phyloP scores from a whole-genome alignment of 257 asterid species.

The Solanum clarkiae region DNA sequence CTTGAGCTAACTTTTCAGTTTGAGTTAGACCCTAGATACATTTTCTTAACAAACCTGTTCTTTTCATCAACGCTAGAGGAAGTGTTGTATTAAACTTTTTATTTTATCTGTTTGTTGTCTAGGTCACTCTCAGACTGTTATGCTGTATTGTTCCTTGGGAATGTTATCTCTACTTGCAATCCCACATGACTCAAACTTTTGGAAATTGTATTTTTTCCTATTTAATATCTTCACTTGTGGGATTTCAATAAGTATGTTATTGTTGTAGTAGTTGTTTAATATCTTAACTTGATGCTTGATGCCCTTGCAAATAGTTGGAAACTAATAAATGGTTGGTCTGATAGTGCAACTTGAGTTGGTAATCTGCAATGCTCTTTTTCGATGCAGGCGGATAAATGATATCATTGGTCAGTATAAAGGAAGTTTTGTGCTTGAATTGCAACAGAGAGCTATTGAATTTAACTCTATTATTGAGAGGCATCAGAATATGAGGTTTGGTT shows the following conservation, averaged over 20 bases:
- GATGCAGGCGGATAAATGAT: constrained; percentile 64
- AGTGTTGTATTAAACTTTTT: neutral
- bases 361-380: neutral
- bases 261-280: too few species aligned
- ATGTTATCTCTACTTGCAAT: neutral
- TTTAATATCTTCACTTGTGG: neutral
- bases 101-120: neutral
- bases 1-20: neutral
- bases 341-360: neutral
- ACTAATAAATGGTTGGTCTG: neutral
- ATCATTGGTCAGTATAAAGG: constrained; percentile 61
- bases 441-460: constrained; percentile 95
- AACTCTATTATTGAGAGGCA: constrained; percentile 71
- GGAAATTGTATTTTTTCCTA: neutral
- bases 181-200: neutral
- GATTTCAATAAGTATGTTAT: too few species aligned
- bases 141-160: neutral
- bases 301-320: neutral
- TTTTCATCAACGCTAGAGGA: neutral
- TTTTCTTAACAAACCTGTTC: neutral
- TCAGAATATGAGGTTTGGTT: constrained; percentile 62
- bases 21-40: neutral
- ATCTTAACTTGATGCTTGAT: neutral
- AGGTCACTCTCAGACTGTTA: neutral
- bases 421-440: constrained; percentile 90